Evolutionary conservation across 1,139 yeast species (phyloP), one percentile per base, ranked within the genome.

Genomic region (Debaryomyces nepalensis): DNA sequence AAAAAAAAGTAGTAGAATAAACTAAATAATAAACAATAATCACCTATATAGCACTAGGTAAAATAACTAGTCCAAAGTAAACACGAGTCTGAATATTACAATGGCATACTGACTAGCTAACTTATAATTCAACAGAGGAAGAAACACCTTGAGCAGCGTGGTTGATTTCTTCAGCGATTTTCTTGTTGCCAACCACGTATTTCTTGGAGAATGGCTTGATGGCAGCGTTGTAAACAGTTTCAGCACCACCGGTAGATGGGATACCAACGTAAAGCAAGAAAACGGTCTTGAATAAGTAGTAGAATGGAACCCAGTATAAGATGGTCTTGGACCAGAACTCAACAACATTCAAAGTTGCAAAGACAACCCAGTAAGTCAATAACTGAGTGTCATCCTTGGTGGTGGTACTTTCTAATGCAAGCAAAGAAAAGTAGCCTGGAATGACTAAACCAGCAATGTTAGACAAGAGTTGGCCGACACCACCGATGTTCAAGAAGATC

Each of bases 261-360:
- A 90, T 75, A 44, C 95, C 91, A 61, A 91, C 82, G 76, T 88
- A 95, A 50, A 91, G 74, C 71, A 93, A 84, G 69, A 88, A 84
- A 43, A 88, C 55, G 44, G 97, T 88, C 81, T 93, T 93, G 77
- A 93, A 79, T 60, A 93, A 80, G 81, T 91, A 93, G 79, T 93
- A 93, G 65, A 93, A 90, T 58, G 99, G 99, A 54, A 93, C 69
- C 95, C 97, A 87, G 77, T 87, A 88, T 50, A 91, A 77, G 55
- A 95, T 85, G 31, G 97, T 85, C 61, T 83, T 81, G 48, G 97
- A 84, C 98, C 98, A 93, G 77, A 89, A 93, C 72, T 93, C 99
- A 57, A 89, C 61, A 39, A 93, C 93, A 63, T 84, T 87, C 72
- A 93, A 81, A 58, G 82, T 83, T 23, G 97, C 96, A 63, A 88